phyloP scores from a whole-genome alignment of 371 early-diverging fungal species.

The Mortierella sp. region DNA sequence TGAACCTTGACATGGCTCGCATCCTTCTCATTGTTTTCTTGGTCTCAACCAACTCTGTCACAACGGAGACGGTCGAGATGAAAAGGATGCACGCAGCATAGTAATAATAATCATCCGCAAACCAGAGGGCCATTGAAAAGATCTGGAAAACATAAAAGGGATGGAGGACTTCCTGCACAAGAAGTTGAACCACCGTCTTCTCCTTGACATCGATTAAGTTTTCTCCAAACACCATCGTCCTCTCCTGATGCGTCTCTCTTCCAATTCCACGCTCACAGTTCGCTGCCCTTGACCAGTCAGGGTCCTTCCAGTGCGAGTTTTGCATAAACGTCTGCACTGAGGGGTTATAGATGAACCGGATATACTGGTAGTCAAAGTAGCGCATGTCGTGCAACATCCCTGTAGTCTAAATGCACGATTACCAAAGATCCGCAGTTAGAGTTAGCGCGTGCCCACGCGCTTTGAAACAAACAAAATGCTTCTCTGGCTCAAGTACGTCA shows the following conservation, averaged over 20 bases:
- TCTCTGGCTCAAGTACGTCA: no score
- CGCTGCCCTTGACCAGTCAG: slow-evolving; percentile 67
- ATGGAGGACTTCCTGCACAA: slow-evolving; percentile 90
- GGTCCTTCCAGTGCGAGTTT: slow-evolving; percentile 83
- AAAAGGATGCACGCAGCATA: slow-evolving; percentile 94
- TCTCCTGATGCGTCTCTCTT: slow-evolving; percentile 65
- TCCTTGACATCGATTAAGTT: slow-evolving; percentile 88
- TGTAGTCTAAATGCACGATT: slow-evolving; percentile 11
- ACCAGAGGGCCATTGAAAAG: slow-evolving; percentile 92
- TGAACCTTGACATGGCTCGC: slow-evolving; percentile 87
- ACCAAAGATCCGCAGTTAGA: slow-evolving; percentile 2
- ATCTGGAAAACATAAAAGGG: slow-evolving; percentile 98
- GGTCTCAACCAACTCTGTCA: slow-evolving; percentile 86
- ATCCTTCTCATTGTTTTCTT: slow-evolving; percentile 82
- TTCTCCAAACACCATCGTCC: slow-evolving; percentile 82
- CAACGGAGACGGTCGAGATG: slow-evolving; percentile 72
- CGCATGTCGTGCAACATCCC: slow-evolving; percentile 57
- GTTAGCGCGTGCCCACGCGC: background rate
- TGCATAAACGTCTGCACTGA: slow-evolving; percentile 76
- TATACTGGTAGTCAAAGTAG: slow-evolving; percentile 85
- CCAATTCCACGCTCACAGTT: slow-evolving; percentile 67
- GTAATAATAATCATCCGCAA: slow-evolving; percentile 93
- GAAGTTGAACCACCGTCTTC: slow-evolving; percentile 77
- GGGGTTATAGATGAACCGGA: slow-evolving; percentile 88
- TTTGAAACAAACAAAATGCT: no score